Conservation (phyloP, 164 flowering plant genomes). For the Magnolia kwangsiensis region DNA sequence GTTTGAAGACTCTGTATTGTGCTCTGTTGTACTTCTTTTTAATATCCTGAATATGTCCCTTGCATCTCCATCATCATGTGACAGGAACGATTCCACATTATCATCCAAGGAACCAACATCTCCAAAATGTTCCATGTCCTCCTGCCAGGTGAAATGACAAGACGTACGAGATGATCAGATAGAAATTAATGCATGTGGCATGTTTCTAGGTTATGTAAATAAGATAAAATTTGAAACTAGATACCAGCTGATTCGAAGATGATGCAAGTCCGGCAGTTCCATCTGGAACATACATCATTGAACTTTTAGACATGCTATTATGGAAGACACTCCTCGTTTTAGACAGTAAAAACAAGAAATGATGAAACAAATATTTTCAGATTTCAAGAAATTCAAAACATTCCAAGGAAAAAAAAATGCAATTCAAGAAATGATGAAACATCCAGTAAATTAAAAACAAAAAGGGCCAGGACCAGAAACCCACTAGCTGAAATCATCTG, state of each 20-base stretch:
- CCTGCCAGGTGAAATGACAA: slow-evolving; percentile 47
- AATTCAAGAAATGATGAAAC: no score
- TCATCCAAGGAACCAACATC: slow-evolving; percentile 85
- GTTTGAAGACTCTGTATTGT: slow-evolving; percentile 67
- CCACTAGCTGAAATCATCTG: no score
- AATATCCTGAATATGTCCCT: slow-evolving; percentile 61
- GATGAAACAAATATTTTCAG: slow-evolving; percentile 8
- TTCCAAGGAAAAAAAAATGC: no score
- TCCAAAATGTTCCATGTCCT: slow-evolving; percentile 81
- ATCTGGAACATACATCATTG: slow-evolving; percentile 73
- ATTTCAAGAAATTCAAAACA: no score
- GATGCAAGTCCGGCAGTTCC: slow-evolving; percentile 73
- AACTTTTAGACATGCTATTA: slow-evolving; percentile 47
- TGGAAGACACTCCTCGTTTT: no score
- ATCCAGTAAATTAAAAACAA: no score
- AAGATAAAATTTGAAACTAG: background rate
- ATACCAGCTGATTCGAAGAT: slow-evolving; percentile 82
- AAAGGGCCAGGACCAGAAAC: no score
- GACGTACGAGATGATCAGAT: background rate
- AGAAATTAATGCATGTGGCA: slow-evolving; percentile 15
- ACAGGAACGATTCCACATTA: slow-evolving; percentile 74
- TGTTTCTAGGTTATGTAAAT: background rate
- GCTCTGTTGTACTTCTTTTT: slow-evolving; percentile 67
- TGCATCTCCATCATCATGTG: slow-evolving; percentile 84
- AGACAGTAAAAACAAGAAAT: no score